Conservation (phyloP, 192 early-diverging fungal genomes). For the Backusella sp. region DNA sequence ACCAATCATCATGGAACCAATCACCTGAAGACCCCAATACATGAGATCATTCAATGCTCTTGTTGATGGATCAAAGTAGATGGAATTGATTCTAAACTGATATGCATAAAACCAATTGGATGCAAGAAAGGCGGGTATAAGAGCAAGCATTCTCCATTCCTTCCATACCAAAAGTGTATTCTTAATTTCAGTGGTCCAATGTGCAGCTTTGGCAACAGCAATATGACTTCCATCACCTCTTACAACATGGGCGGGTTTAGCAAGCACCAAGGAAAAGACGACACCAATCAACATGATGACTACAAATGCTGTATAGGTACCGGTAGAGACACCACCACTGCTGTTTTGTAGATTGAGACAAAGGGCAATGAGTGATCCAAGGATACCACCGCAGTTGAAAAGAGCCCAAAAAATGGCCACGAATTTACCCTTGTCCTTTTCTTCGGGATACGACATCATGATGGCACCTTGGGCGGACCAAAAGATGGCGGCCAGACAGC, state of each 20-base stretch:
- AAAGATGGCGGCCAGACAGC: slow-evolving; percentile 70
- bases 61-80: slow-evolving; percentile 66
- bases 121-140: slow-evolving; percentile 71
- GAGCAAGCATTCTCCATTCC: slow-evolving; percentile 60
- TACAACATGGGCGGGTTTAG: slow-evolving; percentile 53
- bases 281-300: slow-evolving; percentile 62
- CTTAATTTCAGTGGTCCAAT: slow-evolving; percentile 49
- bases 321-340: slow-evolving; percentile 55
- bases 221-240: slow-evolving; percentile 66
- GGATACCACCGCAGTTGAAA: slow-evolving; percentile 79
- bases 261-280: slow-evolving; percentile 49
- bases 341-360: slow-evolving; percentile 64
- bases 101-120: slow-evolving; percentile 81
- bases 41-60: slow-evolving; percentile 66
- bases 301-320: slow-evolving; percentile 69
- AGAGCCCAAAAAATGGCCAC: slow-evolving; percentile 88
- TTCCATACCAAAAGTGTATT: slow-evolving; percentile 51
- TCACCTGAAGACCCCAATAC: slow-evolving; percentile 75
- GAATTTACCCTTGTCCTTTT: slow-evolving; percentile 74
- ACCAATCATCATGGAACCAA: slow-evolving; percentile 58
- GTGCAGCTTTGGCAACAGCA: slow-evolving; percentile 58
- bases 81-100: slow-evolving; percentile 65
- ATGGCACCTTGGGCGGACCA: slow-evolving; percentile 79
- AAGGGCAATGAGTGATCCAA: slow-evolving; percentile 76
- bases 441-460: slow-evolving; percentile 81